Conservation (phyloP, 306 rosid species). For the Boehmeria nivea region DNA sequence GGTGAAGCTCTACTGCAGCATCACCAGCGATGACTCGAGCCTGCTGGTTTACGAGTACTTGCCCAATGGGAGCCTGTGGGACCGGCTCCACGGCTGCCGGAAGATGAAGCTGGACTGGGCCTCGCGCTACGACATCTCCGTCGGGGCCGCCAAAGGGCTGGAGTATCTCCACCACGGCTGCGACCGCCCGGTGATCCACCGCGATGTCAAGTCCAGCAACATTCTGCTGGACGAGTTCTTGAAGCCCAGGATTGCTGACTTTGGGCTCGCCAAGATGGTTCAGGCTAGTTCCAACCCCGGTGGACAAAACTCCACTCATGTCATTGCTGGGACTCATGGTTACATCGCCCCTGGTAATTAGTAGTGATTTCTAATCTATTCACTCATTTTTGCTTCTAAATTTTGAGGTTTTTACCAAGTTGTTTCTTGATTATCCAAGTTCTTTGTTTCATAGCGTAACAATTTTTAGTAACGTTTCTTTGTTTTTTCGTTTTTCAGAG, state of each 20-base stretch:
- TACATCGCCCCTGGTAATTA: slow-evolving; percentile 89
- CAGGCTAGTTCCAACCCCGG: slow-evolving; percentile 18
- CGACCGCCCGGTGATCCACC: slow-evolving; percentile 70
- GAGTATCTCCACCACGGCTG: slow-evolving; percentile 87
- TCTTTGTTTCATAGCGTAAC: too few species aligned
- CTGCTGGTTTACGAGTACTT: slow-evolving; percentile 81
- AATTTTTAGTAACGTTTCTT: too few species aligned
- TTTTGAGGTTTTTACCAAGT: too few species aligned
- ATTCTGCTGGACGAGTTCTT: slow-evolving; percentile 77
- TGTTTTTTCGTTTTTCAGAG: slow-evolving; percentile 35
- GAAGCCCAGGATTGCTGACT: slow-evolving; percentile 91
- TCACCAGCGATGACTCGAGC: slow-evolving; percentile 85
- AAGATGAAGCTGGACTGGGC: slow-evolving; percentile 94
- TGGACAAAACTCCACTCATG: slow-evolving; percentile 54
- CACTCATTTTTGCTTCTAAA: neutral
- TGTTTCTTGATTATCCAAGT: too few species aligned
- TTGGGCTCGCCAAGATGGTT: slow-evolving; percentile 83
- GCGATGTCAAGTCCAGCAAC: slow-evolving; percentile 91
- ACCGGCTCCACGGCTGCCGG: slow-evolving; percentile 49
- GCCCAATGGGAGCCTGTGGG: slow-evolving; percentile 92
- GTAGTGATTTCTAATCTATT: neutral
- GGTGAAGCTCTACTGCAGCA: slow-evolving; percentile 86
- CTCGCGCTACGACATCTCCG: slow-evolving; percentile 65
- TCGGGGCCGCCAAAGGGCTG: slow-evolving; percentile 87
- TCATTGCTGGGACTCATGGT: slow-evolving; percentile 88